Conservation (phyloP, 306 rosid genomes). For the Corylus heterophylla region DNA sequence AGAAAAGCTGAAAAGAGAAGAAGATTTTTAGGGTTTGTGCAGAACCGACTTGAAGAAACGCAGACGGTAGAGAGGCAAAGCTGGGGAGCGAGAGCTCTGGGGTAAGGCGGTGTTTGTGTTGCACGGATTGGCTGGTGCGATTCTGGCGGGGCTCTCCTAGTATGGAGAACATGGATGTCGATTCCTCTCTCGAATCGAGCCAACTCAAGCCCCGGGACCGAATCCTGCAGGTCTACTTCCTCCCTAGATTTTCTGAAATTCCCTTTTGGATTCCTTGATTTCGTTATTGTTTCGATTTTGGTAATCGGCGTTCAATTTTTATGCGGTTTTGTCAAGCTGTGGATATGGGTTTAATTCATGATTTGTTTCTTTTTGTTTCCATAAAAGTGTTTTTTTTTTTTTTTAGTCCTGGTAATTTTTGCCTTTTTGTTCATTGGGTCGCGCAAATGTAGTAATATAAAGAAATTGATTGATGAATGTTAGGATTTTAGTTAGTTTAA, state of each 20-base stretch:
- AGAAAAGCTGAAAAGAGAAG: not conserved
- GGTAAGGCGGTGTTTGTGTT: conserved; percentile 51
- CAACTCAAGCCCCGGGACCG: conserved; percentile 66
- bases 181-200: conserved; percentile 45
- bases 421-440: not conserved
- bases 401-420: not conserved
- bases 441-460: not conserved
- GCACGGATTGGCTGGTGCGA: conserved; percentile 52
- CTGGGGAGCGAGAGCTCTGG: conserved; percentile 66
- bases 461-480: not conserved
- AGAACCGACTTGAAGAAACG: not conserved
- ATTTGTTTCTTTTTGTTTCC: not conserved
- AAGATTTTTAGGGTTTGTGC: conserved; percentile 23
- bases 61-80: conserved; percentile 28
- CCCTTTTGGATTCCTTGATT: not conserved
- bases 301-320: not conserved
- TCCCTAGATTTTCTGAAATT: not conserved
- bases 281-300: not conserved
- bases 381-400: not conserved
- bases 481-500: not conserved
- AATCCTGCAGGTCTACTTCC: conserved; percentile 54
- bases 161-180: conserved; percentile 71
- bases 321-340: not conserved
- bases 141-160: conserved; percentile 49
- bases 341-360: not conserved